Evolutionary conservation across 768 basidiomycete genomes (phyloP), one percentile per base, ranked within the genome.

Genomic region (Mycena alexandri): DNA sequence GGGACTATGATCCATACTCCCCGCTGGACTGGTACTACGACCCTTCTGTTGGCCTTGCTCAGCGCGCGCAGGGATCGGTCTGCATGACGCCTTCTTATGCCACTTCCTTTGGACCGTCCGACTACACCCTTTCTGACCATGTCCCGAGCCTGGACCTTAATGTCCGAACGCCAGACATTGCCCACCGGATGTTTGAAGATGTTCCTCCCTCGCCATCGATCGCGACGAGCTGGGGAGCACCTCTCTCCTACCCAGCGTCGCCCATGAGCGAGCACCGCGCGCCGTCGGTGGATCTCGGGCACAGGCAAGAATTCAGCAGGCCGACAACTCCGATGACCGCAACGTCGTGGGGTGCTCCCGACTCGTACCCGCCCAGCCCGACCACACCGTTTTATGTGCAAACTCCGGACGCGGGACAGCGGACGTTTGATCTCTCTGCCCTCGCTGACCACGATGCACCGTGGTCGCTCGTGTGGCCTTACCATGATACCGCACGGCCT

Each of bases 101-200:
- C 74, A 90, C 89, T 2, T 88, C 87, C 19, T 86, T 84, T 75
- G 87, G 86, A 3, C 86, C 85, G n/a, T 79, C 79, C 12, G 86
- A 88, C 70, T 82, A 85, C 60, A 81, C 84, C 24, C 68, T 79
- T 43, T 76, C 79, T 56, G 84, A 81, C 10, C 80, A 78, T 7
- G 71, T 74, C 21, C 73, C 78, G 9, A 79, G 75, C 38, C 71
- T 76, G 34, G 78, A 79, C 29, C 29, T 55, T 9, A 58, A 61
- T 44, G 73, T 86, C 21, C 85, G 84, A 14, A 85, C 89, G 17
- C 89, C 88, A 22, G 90, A 92, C 75, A 75, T 90, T 44, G 89
- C 83, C 6, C 78, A 79, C 67, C 84, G 91, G 41, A 82, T 86
- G 76, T 74, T 84, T 21, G 88, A 89, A 36, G 84, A 88, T 70